A percentile compares a stretch with the other conserved stretches of the same genome.
Evolutionary conservation across 2,329 filamentous ascomycete species (phyloP).

Genomic region (Penicillium capsulatum): DNA sequence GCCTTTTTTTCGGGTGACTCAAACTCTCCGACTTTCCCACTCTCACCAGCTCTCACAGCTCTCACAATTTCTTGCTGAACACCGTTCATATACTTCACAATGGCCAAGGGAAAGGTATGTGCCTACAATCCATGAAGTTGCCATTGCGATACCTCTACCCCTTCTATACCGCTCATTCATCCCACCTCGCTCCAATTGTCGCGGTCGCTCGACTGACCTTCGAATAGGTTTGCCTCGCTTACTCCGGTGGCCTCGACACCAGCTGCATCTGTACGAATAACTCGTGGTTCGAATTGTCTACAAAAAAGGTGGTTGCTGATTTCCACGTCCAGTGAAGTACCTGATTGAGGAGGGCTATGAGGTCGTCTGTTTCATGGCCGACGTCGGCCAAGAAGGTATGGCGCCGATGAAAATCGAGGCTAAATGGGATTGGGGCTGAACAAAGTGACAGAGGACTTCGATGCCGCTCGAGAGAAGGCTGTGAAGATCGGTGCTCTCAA

Average conservation of each 20-base stretch:
- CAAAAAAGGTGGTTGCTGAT: slow-evolving; percentile 19
- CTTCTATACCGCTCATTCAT: slow-evolving; percentile 16
- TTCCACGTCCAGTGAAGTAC: slow-evolving; percentile 35
- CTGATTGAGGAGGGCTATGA: slow-evolving; percentile 51
- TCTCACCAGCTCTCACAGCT: slow-evolving; percentile 6
- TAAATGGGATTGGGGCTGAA: neutral
- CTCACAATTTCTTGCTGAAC: slow-evolving; percentile 3
- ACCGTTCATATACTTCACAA: slow-evolving; percentile 15
- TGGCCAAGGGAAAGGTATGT: slow-evolving; percentile 27
- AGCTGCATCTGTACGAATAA: slow-evolving; percentile 50
- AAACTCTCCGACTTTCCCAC: slow-evolving; percentile 16
- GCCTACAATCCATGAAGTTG: slow-evolving; percentile 6
- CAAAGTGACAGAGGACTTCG: slow-evolving; percentile 59
- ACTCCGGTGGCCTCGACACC: slow-evolving; percentile 55
- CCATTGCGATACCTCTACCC: slow-evolving; percentile 1
- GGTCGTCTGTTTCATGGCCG: slow-evolving; percentile 65
- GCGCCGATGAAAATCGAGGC: neutral
- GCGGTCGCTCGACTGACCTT: slow-evolving; percentile 13
- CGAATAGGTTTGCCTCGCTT: slow-evolving; percentile 36
- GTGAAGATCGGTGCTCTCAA: slow-evolving; percentile 63
- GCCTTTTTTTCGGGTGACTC: slow-evolving; percentile 23
- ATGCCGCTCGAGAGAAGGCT: slow-evolving; percentile 68
- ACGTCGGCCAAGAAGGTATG: slow-evolving; percentile 64
- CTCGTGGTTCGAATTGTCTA: slow-evolving; percentile 19
- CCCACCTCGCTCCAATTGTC: slow-evolving; percentile 5